phyloP scores from a whole-genome alignment of 2,329 filamentous ascomycete species.

The Leptographium wingfieldii region DNA sequence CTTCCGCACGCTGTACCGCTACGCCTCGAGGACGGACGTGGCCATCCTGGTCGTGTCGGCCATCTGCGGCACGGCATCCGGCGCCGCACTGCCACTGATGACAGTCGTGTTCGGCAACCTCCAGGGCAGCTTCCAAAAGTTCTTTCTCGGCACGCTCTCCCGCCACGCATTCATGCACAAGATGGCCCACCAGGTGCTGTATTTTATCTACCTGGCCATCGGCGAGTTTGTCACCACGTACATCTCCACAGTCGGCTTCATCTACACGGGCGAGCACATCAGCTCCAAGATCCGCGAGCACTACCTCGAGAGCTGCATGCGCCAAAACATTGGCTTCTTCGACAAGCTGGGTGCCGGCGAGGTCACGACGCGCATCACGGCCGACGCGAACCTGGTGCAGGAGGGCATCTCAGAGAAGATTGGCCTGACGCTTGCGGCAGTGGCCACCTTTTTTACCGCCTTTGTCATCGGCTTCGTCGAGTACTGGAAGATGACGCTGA shows the following conservation, averaged over 20 bases:
- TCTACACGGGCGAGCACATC: slow-evolving; percentile 73
- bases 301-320: slow-evolving; percentile 73
- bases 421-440: slow-evolving; percentile 58
- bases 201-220: slow-evolving; percentile 76
- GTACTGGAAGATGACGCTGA: slow-evolving; percentile 87
- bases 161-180: slow-evolving; percentile 45
- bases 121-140: slow-evolving; percentile 57
- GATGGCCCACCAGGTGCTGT: slow-evolving; percentile 55
- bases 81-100: slow-evolving; percentile 68
- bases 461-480: slow-evolving; percentile 85
- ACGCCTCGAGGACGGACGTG: slow-evolving; percentile 53
- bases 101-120: slow-evolving; percentile 71
- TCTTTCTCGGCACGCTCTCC: slow-evolving; percentile 35
- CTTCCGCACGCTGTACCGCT: slow-evolving; percentile 55
- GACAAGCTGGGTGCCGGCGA: slow-evolving; percentile 89
- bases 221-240: slow-evolving; percentile 70
- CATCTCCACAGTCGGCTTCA: slow-evolving; percentile 75
- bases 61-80: slow-evolving; percentile 48
- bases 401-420: slow-evolving; percentile 90
- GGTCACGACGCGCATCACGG: slow-evolving; percentile 86
- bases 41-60: slow-evolving; percentile 48
- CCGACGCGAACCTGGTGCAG: slow-evolving; percentile 86
- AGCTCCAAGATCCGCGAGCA: slow-evolving; percentile 66
- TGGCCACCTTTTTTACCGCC: slow-evolving; percentile 75
- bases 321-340: slow-evolving; percentile 85